These are phyloP conservation scores for bread wheat (Triticum aestivum) DNA, from an alignment of 176 grass and related monocot genomes.

Conservation along the genomic window DNA sequence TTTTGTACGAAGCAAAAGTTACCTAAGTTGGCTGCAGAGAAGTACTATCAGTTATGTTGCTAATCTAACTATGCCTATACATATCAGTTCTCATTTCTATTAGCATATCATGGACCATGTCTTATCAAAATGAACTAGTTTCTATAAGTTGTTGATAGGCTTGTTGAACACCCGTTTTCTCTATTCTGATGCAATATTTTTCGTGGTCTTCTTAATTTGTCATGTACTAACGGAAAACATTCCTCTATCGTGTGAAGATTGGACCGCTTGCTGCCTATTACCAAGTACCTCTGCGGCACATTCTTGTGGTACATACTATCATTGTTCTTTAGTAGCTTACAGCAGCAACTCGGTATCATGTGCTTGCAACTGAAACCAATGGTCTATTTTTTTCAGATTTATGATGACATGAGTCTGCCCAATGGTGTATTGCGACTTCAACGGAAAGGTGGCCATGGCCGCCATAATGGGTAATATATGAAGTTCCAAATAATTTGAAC, in stretches of 20 bases:
- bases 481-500: slow-evolving; percentile 13
- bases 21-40: slow-evolving; percentile 2
- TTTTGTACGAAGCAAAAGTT: slow-evolving; percentile 16
- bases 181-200: neutral
- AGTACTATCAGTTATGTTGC: neutral
- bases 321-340: slow-evolving; percentile 30
- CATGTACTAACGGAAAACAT: slow-evolving; percentile 12
- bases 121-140: neutral
- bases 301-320: slow-evolving; percentile 62
- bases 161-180: neutral
- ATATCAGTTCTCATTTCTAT: neutral
- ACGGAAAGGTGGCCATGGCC: slow-evolving; percentile 87
- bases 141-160: slow-evolving; percentile 6
- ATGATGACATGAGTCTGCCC: slow-evolving; percentile 91
- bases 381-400: slow-evolving; percentile 47
- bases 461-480: slow-evolving; percentile 78
- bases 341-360: neutral
- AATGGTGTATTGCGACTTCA: slow-evolving; percentile 86
- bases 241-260: slow-evolving; percentile 46
- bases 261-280: slow-evolving; percentile 86
- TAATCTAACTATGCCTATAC: slow-evolving; percentile 12
- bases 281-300: slow-evolving; percentile 86
- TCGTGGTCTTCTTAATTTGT: slow-evolving; percentile 6
- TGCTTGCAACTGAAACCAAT: neutral
- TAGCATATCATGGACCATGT: neutral